A percentile compares a stretch with the other conserved stretches of the same genome.
Evolutionary conservation across 1,284 basidiomycete species (phyloP).

Genomic region (Athelia sp.): DNA sequence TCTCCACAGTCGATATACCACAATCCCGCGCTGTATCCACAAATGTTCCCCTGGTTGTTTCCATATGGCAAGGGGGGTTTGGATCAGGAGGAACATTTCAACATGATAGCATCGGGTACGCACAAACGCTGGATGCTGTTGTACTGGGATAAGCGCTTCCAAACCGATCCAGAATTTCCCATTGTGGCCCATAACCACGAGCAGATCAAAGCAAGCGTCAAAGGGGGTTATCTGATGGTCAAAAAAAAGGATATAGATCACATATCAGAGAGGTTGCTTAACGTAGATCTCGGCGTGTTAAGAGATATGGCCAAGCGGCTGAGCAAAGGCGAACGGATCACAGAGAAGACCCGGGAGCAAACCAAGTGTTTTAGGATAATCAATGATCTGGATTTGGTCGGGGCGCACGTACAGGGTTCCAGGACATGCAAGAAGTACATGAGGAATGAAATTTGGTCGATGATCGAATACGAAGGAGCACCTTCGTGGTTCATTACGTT

Average conservation of each 20-base stretch:
- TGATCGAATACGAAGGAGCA: constrained; percentile 24
- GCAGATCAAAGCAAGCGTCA: constrained; percentile 25
- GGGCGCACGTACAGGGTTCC: constrained; percentile 24
- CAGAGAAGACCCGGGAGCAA: constrained; percentile 22
- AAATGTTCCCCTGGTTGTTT: constrained; percentile 25
- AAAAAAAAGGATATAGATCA: constrained; percentile 15
- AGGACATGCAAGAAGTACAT: constrained; percentile 24
- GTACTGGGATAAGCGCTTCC: constrained; percentile 35
- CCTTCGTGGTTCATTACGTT: constrained; percentile 33
- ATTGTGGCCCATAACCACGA: constrained; percentile 35
- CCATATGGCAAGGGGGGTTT: constrained; percentile 21
- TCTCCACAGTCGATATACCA: constrained; percentile 16
- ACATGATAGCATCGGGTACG: constrained; percentile 3
- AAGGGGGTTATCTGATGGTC: constrained; percentile 23
- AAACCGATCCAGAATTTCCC: constrained; percentile 27
- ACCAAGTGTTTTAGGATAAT: constrained; percentile 21
- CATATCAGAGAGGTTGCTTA: constrained; percentile 13
- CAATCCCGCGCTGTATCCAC: constrained; percentile 21
- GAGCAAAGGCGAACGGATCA: constrained; percentile 14
- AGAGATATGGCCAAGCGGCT: constrained; percentile 11
- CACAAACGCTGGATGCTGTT: constrained; percentile 23
- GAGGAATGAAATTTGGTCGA: constrained; percentile 27
- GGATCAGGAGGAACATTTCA: constrained; percentile 6
- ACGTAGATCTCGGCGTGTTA: constrained; percentile 10
- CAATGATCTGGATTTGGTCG: constrained; percentile 9